Conservation (phyloP, 768 basidiomycete genomes). For the Porphyrellus cyaneotinctus region DNA sequence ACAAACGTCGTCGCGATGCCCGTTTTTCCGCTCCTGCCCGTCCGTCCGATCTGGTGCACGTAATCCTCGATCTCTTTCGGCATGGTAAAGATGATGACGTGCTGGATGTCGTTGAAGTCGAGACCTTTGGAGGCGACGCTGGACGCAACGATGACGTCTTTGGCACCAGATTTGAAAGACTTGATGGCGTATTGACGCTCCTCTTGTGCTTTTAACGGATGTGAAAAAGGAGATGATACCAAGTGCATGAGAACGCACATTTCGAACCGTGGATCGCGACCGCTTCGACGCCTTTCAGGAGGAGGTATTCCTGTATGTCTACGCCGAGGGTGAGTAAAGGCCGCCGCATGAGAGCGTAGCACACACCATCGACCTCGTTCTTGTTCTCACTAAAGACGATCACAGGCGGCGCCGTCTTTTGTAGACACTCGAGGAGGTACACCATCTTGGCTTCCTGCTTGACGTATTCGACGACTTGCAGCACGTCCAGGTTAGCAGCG, state of each 20-base stretch:
- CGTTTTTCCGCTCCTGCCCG: constrained; percentile 95
- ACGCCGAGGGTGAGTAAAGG: constrained; percentile 1
- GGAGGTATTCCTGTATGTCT: constrained; percentile 98
- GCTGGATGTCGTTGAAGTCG: constrained; percentile 98
- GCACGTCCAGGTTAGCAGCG: constrained; percentile 93
- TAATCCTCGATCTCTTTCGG: constrained; percentile 99
- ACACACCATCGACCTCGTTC: constrained; percentile 97
- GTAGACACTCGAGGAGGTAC: constrained; percentile 93
- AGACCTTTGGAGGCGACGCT: constrained; percentile 97
- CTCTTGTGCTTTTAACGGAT: constrained; percentile 72
- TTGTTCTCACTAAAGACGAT: constrained; percentile 99
- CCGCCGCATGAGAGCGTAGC: background rate
- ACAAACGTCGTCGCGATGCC: constrained; percentile 99
- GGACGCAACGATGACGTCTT: constrained; percentile 99
- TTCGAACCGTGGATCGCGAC: constrained; percentile 99
- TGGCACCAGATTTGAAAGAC: constrained; percentile 94
- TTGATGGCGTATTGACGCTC: constrained; percentile 99
- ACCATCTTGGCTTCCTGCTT: constrained; percentile 99
- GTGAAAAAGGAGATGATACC: background rate
- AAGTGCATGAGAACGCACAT: constrained; percentile 44
- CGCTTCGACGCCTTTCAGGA: constrained; percentile 96
- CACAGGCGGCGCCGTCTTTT: constrained; percentile 97
- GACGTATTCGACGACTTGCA: constrained; percentile 97
- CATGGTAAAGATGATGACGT: constrained; percentile 99
- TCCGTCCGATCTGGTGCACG: constrained; percentile 98